These are phyloP conservation scores for Ceratobasidium sp. DNA, from an alignment of 1,284 basidiomycete species.

Conservation along the genomic window DNA sequence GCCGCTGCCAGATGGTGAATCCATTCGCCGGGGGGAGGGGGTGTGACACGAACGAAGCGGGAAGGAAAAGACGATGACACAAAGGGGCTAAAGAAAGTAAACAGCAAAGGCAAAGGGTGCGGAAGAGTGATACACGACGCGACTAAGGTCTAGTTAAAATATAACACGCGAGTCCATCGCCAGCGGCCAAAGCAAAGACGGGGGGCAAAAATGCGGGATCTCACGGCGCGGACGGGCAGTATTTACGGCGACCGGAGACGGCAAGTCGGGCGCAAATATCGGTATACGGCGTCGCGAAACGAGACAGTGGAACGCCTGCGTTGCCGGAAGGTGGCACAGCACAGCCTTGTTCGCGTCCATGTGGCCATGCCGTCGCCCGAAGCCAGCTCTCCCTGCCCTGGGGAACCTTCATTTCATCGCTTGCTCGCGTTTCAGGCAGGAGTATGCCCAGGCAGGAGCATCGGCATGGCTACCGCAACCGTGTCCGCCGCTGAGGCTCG, in stretches of 20 bases:
- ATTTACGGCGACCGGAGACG: constrained; percentile 24
- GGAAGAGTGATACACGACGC: constrained; percentile 13
- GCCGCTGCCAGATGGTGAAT: constrained; percentile 35
- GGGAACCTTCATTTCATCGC: constrained; percentile 13
- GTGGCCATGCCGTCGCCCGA: constrained; percentile 23
- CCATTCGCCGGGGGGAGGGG: constrained; percentile 30
- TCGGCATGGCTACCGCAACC: constrained; percentile 25
- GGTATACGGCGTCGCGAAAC: constrained; percentile 20
- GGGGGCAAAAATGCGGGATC: constrained; percentile 9
- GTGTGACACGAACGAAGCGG: not conserved
- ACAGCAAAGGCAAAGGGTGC: constrained; percentile 8
- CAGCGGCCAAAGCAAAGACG: constrained; percentile 25
- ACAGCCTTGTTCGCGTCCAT: constrained; percentile 18
- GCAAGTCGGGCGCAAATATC: constrained; percentile 18
- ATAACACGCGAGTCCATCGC: constrained; percentile 33
- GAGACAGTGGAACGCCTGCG: constrained; percentile 6
- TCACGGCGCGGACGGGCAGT: constrained; percentile 11
- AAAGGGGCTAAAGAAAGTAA: constrained; percentile 22
- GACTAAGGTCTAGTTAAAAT: constrained; percentile 22
- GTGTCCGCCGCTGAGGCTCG: not conserved
- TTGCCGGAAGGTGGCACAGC: constrained; percentile 28
- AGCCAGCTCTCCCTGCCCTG: not conserved
- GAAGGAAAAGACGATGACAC: constrained; percentile 12
- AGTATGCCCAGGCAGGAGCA: not conserved
- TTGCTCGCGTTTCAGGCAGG: constrained; percentile 14